Evolutionary conservation across 345 rosid species (phyloP).

Genomic region (Salix koriyanagi): DNA sequence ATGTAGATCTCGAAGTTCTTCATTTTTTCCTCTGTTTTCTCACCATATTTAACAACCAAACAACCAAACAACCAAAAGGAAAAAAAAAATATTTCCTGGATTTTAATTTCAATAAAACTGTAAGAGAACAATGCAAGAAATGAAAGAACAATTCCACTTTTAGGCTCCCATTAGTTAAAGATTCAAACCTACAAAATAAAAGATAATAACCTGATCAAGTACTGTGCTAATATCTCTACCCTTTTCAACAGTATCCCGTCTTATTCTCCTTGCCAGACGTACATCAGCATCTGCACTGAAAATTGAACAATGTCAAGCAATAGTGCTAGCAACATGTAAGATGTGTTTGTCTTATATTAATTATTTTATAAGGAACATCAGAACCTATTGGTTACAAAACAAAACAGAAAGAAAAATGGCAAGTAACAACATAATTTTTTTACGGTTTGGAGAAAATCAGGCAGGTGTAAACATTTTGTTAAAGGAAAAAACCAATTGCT

Average conservation of each 20-base stretch:
- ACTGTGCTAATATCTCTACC: slow-evolving; percentile 83
- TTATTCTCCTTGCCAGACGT: slow-evolving; percentile 93
- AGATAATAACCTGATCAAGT: slow-evolving; percentile 78
- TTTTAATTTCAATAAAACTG: not conserved
- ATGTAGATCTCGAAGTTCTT: too few relatives aligned
- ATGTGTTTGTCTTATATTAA: not conserved
- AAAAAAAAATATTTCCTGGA: not conserved
- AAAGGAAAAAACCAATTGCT: not conserved
- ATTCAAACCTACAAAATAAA: not conserved
- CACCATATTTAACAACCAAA: not conserved
- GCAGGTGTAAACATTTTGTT: not conserved
- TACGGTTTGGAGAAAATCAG: not conserved
- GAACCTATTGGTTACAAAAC: not conserved
- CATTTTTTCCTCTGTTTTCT: not conserved
- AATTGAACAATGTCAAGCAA: slow-evolving; percentile 37
- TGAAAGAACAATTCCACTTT: not conserved
- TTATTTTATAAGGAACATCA: not conserved
- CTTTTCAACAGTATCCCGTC: slow-evolving; percentile 85
- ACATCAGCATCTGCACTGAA: slow-evolving; percentile 98
- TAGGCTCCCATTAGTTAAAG: not conserved
- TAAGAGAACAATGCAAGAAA: not conserved
- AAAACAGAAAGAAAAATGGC: not conserved
- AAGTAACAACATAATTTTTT: not conserved
- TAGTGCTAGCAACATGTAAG: slow-evolving; percentile 24
- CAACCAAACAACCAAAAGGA: not conserved